Base-by-base conservation (phyloP, 2,329 filamentous ascomycete genomes). In the Blastomyces silverae region DNA sequence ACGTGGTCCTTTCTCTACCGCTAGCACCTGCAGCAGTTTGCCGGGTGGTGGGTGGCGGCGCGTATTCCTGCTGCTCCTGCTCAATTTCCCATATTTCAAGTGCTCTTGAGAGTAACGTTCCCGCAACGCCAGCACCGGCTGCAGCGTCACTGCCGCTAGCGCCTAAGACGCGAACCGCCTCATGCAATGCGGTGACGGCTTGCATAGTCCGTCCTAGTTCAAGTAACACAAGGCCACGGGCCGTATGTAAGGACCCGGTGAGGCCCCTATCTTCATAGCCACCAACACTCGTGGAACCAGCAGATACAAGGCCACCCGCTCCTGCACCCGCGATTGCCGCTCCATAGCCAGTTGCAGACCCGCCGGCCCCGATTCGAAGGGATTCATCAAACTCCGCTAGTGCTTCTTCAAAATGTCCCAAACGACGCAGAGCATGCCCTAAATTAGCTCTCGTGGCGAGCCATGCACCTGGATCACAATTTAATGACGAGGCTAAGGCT, bases 301-400 rank as follows among this genome's bases (percentile, higher is more conserved):
- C 72, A 34, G 77, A 72, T 1, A 74, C 72, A 11, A 74, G 70
- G 15, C 74, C 72, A 37, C 73, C 72, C 7, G 74, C 71, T 15
- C 74, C 73, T 44, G 72, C 75, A 56, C 75, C 76, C 7, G 75
- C 75, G 13, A 77, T 65, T 61, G 77, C 93, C 13, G 91, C 88
- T 60, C 86, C 85, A 73, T 96, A 94, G 2, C 94, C 85, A 39
- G 86, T 84, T 0, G 89, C 83, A 68, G 94, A 89, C 69, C 92
- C 92, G 55, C 89, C 89, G 34, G 81, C 77, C 8, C 91, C 91
- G 58, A 90, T 85, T 15, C 93, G 84, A 39, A 97, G 82, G 39
- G 96, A 94, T 71, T 92, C 88, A 68, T 97, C 90, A 71, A 97
- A 97, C 73, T 93, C 85, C 1, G 81, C 83, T 13, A 97, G 82